Evolutionary conservation across 805 yeast species (phyloP), one percentile per base, ranked within the genome.

Genomic region (Candida adriatica): DNA sequence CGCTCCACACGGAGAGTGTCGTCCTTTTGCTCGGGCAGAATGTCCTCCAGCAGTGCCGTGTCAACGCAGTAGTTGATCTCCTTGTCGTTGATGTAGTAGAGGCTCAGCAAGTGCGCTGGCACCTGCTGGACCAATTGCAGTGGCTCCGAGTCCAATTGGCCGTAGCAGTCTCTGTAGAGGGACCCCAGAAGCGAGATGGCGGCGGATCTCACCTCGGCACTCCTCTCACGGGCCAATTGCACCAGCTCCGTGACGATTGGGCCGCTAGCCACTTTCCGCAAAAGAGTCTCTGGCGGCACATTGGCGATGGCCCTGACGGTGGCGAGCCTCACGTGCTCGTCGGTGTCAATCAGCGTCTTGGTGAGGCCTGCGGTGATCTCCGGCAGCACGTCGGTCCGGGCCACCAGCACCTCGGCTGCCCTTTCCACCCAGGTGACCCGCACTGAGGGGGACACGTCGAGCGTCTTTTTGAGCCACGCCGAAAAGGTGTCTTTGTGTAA

Each of bases 61-160:
- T 86, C 95, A 10, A 85, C 80, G 9, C 69, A 59, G 9, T 77
- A 67, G 35, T 79, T 84, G 30, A 84, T 77, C 8, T 64, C 61
- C 31, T 59, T 66, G 44, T 82, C 87, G 49, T 85, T 84, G 41
- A 87, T 79, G 47, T 82, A 87, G 30, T 80, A 66, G 26, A 84
- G 63, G 15, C 75, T 71, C 27, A 87, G 58, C 1, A 87, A 53
- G 15, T 68, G 66, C 26, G 74, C 71, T 1, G 96, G 95, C 16
- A 86, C 75, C 18, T 53, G 44, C 13, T 51, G 49, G 3, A 59
- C 47, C 8, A 58, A 39, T 3, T 34, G 36, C 17, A 19, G 4
- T 35, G 42, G 33, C 38, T 49, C 30, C 24, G 34, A 21, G 41
- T 41, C 29, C 3, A 46, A 45, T 17, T 39, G 49, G 17, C 51